Evolutionary conservation across 1,139 yeast genomes (phyloP), one percentile per base, ranked within the genome.

Genomic region (Yamadazyma friedrichii): DNA sequence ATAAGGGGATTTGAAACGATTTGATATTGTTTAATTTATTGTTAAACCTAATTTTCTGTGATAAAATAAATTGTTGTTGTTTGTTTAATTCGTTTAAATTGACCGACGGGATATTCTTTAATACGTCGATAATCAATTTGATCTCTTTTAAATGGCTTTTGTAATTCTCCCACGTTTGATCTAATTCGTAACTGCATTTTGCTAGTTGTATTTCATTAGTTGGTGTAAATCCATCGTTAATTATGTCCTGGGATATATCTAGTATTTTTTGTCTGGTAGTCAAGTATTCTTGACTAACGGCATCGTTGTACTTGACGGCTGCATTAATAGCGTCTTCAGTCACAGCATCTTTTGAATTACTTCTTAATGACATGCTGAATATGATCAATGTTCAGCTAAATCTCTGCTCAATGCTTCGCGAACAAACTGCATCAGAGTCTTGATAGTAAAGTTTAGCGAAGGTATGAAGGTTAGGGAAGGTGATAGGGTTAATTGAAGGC

Each of bases 291-390:
- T 51, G 39, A 3, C 69, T 56, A 10, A 56, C 45, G 39, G 63
- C 64, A 43, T 72, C 76, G 47, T 67, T 61, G 38, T 58, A 64
- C 39, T 56, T 56, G 36, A 71, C 59, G 46, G 59, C 61, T 44
- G 61, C 61, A 4, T 53, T 36, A 5, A 67, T 59, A 3, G 70
- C 52, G 33, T 59, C 63, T 29, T 67, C 71, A 9, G 69, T 61
- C 39, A 69, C 50, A 28, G 54, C 59, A 42, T 62, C 70, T 41
- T 65, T 70, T 38, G 57, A 58, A 39, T 51, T 55, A n/a, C 63
- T 60, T 13, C 59, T 55, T 36, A 60, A 50, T 3, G 65, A 60
- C 66, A 62, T 62, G 11, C n/a, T 34, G 20, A 34, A 11, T 15
- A 4, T 20, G 5, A 20, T 20, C 8, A 8, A 6, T 6, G 8